A percentile compares a stretch with the other conserved stretches of the same genome.
Conservation (phyloP, 1,139 yeast species). For the Geotrichum cucujoidarum region DNA sequence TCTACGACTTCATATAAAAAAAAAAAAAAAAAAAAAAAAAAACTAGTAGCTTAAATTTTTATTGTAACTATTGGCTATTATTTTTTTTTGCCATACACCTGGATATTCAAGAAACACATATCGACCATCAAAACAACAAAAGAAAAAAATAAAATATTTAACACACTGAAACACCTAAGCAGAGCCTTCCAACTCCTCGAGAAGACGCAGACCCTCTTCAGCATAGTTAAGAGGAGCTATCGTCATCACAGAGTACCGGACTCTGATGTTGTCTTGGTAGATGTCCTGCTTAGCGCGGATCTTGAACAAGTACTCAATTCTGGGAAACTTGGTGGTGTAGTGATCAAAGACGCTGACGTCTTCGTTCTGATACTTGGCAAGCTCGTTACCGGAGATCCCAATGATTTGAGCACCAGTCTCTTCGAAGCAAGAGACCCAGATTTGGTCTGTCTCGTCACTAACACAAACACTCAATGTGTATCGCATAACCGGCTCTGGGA, state of each 20-base stretch:
- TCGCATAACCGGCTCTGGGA: constrained; percentile 67
- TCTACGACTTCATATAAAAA: no score
- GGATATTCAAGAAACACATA: not conserved
- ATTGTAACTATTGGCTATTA: not conserved
- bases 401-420: constrained; percentile 69
- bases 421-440: constrained; percentile 86
- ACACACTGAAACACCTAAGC: not conserved
- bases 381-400: constrained; percentile 65
- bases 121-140: no score
- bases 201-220: constrained; percentile 57
- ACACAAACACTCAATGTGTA: constrained; percentile 69
- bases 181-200: constrained; percentile 6
- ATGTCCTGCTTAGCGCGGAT: constrained; percentile 78
- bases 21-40: no score
- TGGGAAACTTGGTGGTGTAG: constrained; percentile 50
- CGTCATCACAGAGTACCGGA: constrained; percentile 64
- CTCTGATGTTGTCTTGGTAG: constrained; percentile 72
- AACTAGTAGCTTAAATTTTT: no score
- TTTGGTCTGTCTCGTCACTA: constrained; percentile 73
- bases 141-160: no score
- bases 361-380: constrained; percentile 43
- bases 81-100: not conserved
- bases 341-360: constrained; percentile 48
- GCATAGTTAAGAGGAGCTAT: constrained; percentile 54
- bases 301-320: constrained; percentile 68